Evolutionary conservation across 139 green algal genomes (phyloP), one percentile per base, ranked within the genome.

Genomic region (Axilococcus clingmanii): DNA sequence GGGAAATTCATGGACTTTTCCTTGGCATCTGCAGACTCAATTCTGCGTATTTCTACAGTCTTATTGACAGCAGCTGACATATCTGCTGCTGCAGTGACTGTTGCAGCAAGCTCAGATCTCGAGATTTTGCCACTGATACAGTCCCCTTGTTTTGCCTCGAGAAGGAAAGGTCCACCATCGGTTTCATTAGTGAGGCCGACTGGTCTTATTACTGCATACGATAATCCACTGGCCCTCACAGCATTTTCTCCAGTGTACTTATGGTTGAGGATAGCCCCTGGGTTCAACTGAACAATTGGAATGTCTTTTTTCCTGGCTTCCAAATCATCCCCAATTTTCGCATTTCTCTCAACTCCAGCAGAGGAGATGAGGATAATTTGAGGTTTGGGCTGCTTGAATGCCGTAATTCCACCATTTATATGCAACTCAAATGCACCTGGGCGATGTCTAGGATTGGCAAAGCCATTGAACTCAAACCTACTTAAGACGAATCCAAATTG

Each of bases 231-330:
- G 28, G 45, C 48, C 2, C 84, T 58, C 43, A 89, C 38, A 1
- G 83, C 78, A 5, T 38, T 67, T 66, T 92, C 81, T 0, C 78
- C 84, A 40, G 47, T 51, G 57, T 88, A 91, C 74, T 94, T 92
- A 59, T 81, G 55, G 66, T 91, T 90, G 6, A 94, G 63, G 0
- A 71, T 69, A 48, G 66, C 80, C 14, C 73, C 76, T 0, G 84
- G 86, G 60, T 93, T 94, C 20, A 92, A 68, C 55, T 88, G 80
- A 20, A 95, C 71, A 35, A 94, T 95, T 45, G 85, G 85, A 52
- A 94, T 90, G 53, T 88, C 76, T 24, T 51, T 34, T 46, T 75
- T 74, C 27, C 83, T 66, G 1, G 29, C 35, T 52, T 72, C 75
- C 5, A 56, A 74, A 47, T 95, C 76, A 32, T 87, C 66, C 0